A percentile compares a stretch with the other conserved stretches of the same genome.
Conservation (phyloP, 257 asterid species). For the Datura wrightii region DNA sequence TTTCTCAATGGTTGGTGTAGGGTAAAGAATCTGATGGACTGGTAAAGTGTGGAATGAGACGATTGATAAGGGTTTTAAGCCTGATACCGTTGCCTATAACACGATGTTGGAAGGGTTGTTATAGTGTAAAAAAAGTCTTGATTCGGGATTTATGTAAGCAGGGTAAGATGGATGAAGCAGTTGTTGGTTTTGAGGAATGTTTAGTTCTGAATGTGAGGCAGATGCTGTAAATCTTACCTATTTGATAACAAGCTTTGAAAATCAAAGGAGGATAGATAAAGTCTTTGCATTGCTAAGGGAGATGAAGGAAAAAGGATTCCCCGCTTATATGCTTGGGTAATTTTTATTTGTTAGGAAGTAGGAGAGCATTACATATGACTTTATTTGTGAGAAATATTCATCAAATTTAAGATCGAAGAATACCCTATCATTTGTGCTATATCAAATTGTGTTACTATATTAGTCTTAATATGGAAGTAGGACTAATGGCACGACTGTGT, state of each 20-base stretch:
- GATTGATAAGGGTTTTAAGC: slow-evolving; percentile 77
- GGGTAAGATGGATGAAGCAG: slow-evolving; percentile 61
- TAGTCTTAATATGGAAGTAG: too few species aligned
- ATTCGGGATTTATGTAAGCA: slow-evolving; percentile 69
- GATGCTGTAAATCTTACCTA: slow-evolving; percentile 79
- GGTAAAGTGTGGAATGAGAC: slow-evolving; percentile 82
- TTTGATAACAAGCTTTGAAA: slow-evolving; percentile 74
- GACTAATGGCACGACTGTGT: too few species aligned
- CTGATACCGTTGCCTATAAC: slow-evolving; percentile 80
- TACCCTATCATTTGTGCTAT: too few species aligned
- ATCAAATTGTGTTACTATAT: too few species aligned
- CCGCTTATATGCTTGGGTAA: too few species aligned
- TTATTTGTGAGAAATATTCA: too few species aligned
- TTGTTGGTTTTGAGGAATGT: slow-evolving; percentile 64
- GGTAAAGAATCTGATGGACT: slow-evolving; percentile 76
- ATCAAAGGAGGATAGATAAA: slow-evolving; percentile 65
- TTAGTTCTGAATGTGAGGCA: slow-evolving; percentile 54
- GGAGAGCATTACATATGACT: too few species aligned
- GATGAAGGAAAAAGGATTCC: slow-evolving; percentile 75
- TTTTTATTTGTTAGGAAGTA: too few species aligned
- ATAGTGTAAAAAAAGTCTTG: slow-evolving; percentile 55
- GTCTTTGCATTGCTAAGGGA: slow-evolving; percentile 63
- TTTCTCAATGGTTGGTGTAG: slow-evolving; percentile 84
- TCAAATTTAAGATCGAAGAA: too few species aligned
- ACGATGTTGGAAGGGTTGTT: slow-evolving; percentile 81